A percentile compares a stretch with the other conserved stretches of the same genome.
phyloP scores from a whole-genome alignment of 441 rosid species.

The Metrosideros polymorpha region DNA sequence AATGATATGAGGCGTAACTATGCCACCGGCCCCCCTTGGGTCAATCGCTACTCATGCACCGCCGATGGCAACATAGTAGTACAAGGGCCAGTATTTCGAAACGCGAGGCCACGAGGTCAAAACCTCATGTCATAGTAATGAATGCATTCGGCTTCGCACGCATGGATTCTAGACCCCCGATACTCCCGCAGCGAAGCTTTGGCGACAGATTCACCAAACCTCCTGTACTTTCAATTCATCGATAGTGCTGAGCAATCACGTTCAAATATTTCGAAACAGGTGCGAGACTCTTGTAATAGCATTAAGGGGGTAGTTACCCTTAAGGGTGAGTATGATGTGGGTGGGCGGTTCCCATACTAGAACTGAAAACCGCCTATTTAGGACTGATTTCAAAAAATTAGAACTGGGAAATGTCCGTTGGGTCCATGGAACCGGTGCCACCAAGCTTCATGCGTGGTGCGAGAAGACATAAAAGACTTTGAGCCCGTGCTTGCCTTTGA shows the following conservation, averaged over 20 bases:
- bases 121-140: neutral
- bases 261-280: neutral
- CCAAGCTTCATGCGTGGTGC: too few relatives aligned
- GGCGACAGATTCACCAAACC: neutral
- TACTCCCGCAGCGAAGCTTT: neutral
- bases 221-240: neutral
- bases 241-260: neutral
- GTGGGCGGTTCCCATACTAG: too few relatives aligned
- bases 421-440: too few relatives aligned
- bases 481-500: too few relatives aligned
- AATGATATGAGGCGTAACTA: neutral
- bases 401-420: too few relatives aligned
- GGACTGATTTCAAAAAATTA: too few relatives aligned
- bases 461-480: too few relatives aligned
- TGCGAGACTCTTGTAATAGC: neutral
- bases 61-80: too few relatives aligned
- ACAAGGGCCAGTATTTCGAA: neutral
- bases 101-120: neutral
- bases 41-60: neutral
- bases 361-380: too few relatives aligned
- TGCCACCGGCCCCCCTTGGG: fast-evolving
- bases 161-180: neutral
- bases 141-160: neutral
- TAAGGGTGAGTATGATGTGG: too few relatives aligned
- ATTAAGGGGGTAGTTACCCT: too few relatives aligned